These are phyloP conservation scores for Boletellus deceptivus DNA, from an alignment of 1,284 basidiomycete species.

Conservation along the genomic window DNA sequence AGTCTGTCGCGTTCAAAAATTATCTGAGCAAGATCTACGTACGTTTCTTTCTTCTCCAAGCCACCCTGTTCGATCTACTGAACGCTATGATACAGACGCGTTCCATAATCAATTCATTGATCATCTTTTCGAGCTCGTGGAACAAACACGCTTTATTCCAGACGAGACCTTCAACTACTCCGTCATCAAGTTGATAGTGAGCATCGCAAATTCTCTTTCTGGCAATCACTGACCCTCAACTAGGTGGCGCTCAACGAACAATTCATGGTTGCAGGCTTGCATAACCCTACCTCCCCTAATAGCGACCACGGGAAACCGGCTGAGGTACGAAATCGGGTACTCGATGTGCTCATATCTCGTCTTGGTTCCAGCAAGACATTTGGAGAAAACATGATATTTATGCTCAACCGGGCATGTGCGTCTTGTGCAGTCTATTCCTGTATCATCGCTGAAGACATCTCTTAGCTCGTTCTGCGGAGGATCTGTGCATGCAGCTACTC, in stretches of 20 bases:
- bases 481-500: slow-evolving; percentile 91
- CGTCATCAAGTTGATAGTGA: slow-evolving; percentile 87
- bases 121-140: slow-evolving; percentile 90
- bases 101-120: slow-evolving; percentile 88
- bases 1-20: slow-evolving; percentile 85
- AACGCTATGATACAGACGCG: slow-evolving; percentile 46
- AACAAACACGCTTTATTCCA: slow-evolving; percentile 82
- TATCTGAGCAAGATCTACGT: slow-evolving; percentile 76
- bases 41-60: slow-evolving; percentile 31
- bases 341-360: slow-evolving; percentile 81
- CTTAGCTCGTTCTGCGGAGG: slow-evolving; percentile 82
- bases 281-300: slow-evolving; percentile 24
- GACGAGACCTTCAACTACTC: slow-evolving; percentile 95
- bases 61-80: not conserved
- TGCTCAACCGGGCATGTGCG: slow-evolving; percentile 92
- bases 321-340: slow-evolving; percentile 70
- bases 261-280: slow-evolving; percentile 85
- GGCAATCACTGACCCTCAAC: slow-evolving; percentile 1
- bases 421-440: slow-evolving; percentile 14
- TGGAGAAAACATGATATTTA: slow-evolving; percentile 98
- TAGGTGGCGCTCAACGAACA: slow-evolving; percentile 96
- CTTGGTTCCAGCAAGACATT: slow-evolving; percentile 89
- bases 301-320: slow-evolving; percentile 23
- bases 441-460: slow-evolving; percentile 4
- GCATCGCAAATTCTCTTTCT: slow-evolving; percentile 26